Conservation (phyloP, 345 rosid genomes). For the Lumnitzera littorea region DNA sequence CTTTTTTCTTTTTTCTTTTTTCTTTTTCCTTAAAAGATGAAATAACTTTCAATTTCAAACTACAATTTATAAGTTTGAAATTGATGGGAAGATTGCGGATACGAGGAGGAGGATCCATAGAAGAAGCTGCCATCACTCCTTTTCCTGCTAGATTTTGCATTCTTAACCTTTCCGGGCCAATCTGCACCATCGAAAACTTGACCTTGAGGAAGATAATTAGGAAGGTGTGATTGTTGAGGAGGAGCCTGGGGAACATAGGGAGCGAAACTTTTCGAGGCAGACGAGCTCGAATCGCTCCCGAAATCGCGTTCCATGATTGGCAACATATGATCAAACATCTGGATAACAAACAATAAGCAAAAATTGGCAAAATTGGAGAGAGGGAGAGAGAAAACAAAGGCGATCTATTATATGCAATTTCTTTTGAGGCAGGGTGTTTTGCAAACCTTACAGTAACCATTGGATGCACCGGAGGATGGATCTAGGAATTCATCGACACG, state of each 20-base stretch:
- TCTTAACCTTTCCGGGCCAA: conserved; percentile 1
- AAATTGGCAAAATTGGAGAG: no score
- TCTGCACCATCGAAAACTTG: background rate
- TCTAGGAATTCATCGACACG: conserved; percentile 78
- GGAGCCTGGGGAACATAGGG: conserved; percentile 1
- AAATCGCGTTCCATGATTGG: background rate
- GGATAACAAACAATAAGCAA: background rate
- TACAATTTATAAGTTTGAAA: background rate
- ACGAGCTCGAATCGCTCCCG: background rate
- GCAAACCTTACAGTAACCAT: conserved; percentile 34
- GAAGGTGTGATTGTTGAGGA: background rate
- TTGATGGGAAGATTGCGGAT: background rate
- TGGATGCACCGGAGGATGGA: conserved; percentile 22
- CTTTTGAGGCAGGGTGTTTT: background rate
- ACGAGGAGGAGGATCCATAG: background rate
- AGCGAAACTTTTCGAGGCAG: conserved; percentile 2
- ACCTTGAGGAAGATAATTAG: background rate
- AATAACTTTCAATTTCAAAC: background rate
- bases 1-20: no score
- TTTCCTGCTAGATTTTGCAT: background rate
- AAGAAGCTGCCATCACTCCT: background rate
- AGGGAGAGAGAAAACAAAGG: no score
- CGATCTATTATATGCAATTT: no score
- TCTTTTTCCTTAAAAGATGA: background rate
- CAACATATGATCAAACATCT: conserved; percentile 4